Conservation (phyloP, 805 yeast species). For the Zygotorulaspora sp. region DNA sequence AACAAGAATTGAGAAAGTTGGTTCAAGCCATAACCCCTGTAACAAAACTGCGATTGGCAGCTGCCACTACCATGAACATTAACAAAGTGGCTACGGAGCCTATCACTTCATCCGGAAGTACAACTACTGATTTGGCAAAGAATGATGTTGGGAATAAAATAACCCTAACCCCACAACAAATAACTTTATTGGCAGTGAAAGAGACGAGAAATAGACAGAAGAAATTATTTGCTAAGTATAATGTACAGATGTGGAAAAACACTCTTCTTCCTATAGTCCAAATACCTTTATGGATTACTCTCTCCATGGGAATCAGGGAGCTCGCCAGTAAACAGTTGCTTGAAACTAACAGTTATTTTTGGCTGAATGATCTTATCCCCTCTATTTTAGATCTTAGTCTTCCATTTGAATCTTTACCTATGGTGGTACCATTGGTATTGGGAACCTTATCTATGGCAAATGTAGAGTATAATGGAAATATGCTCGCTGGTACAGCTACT, state of each 20-base stretch:
- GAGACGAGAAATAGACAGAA: constrained; percentile 76
- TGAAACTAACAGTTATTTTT: constrained; percentile 22
- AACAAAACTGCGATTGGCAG: constrained; percentile 49
- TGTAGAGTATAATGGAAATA: constrained; percentile 73
- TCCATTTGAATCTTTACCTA: constrained; percentile 56
- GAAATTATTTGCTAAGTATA: constrained; percentile 56
- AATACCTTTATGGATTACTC: constrained; percentile 79
- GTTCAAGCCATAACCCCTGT: constrained; percentile 74
- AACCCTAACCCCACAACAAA: constrained; percentile 70
- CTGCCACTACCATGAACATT: constrained; percentile 22
- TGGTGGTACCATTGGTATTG: constrained; percentile 66
- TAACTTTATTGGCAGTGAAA: constrained; percentile 64
- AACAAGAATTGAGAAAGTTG: constrained; percentile 66
- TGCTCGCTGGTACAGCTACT: constrained; percentile 41
- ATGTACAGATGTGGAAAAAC: constrained; percentile 79
- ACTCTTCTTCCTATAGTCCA: constrained; percentile 72
- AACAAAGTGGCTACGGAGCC: constrained; percentile 17
- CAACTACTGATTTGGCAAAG: constrained; percentile 26
- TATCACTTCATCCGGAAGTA: constrained; percentile 13
- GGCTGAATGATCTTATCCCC: constrained; percentile 31
- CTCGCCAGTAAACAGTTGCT: constrained; percentile 54
- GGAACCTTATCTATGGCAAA: constrained; percentile 72
- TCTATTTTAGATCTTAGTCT: constrained; percentile 60
- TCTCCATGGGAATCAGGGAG: constrained; percentile 70
- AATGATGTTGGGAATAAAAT: constrained; percentile 25